Percentiles rank a stretch among this genome's conserved stretches.
Evolutionary conservation across 352 stramenopile genomes (phyloP).

Genomic region (Phytophthora syringae): DNA sequence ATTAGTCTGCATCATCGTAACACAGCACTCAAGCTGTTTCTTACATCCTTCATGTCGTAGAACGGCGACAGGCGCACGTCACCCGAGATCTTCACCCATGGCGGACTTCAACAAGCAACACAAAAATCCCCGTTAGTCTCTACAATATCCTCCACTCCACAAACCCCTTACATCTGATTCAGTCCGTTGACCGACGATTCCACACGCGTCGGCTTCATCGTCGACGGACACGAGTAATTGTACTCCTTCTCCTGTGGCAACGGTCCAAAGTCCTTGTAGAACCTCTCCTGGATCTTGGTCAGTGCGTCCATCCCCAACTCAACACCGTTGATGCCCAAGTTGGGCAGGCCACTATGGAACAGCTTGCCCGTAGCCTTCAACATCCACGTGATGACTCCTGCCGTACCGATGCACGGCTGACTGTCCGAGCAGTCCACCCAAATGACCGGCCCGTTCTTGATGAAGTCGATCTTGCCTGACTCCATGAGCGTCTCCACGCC

Average conservation of each 20-base stretch:
- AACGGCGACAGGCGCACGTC: slow-evolving; percentile 93
- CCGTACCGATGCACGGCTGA: slow-evolving; percentile 91
- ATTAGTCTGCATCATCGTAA: neutral
- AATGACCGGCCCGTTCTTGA: slow-evolving; percentile 92
- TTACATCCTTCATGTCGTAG: slow-evolving; percentile 89
- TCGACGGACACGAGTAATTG: slow-evolving; percentile 87
- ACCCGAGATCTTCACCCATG: slow-evolving; percentile 88
- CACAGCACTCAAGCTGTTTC: slow-evolving; percentile 11
- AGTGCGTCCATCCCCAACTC: slow-evolving; percentile 89
- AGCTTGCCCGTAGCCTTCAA: slow-evolving; percentile 91
- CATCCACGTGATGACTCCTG: slow-evolving; percentile 86
- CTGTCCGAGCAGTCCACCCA: slow-evolving; percentile 92
- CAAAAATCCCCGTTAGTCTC: neutral
- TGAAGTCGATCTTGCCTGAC: slow-evolving; percentile 89
- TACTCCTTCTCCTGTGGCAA: slow-evolving; percentile 83
- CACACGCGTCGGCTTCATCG: slow-evolving; percentile 82
- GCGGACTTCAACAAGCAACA: slow-evolving; percentile 56
- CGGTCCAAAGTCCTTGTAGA: slow-evolving; percentile 90
- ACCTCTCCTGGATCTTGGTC: slow-evolving; percentile 84
- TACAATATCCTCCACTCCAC: neutral
- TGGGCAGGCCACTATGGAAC: slow-evolving; percentile 90
- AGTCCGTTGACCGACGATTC: slow-evolving; percentile 70
- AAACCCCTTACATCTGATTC: slow-evolving; percentile 68
- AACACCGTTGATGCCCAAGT: slow-evolving; percentile 89
- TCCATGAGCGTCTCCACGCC: slow-evolving; percentile 89